Conservation (phyloP, 2,329 filamentous ascomycete species). For the Colletotrichum tropicale region DNA sequence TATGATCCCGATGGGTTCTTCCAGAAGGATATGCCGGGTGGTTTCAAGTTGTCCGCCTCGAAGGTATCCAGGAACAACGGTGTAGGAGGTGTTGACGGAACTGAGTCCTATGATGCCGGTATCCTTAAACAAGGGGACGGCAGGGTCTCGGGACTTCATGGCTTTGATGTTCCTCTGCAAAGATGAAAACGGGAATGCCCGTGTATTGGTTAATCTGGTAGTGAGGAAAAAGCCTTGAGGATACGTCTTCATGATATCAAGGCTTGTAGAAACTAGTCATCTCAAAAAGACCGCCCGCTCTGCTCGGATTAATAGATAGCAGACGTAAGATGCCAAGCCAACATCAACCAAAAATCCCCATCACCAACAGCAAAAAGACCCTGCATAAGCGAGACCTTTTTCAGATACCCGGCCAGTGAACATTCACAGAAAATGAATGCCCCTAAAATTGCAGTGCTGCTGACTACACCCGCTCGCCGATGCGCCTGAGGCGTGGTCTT, state of each 20-base stretch:
- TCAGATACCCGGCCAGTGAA: not conserved
- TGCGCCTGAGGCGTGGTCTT: not conserved
- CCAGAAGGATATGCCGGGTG: not conserved
- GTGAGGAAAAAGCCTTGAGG: not conserved
- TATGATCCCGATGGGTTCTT: not conserved
- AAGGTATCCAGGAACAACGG: accelerated
- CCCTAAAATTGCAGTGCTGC: not conserved
- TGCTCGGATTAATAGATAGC: not conserved
- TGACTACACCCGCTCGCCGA: not conserved
- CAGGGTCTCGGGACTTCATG: not conserved
- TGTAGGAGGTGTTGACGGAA: not conserved
- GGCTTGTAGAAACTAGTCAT: not conserved
- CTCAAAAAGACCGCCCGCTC: not conserved
- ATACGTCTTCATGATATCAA: not conserved
- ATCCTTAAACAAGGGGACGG: accelerated
- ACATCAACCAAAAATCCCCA: not conserved
- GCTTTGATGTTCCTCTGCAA: not conserved
- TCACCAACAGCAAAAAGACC: not conserved
- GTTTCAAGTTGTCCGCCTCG: not conserved
- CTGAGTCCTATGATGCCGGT: accelerated
- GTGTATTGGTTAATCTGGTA: not conserved
- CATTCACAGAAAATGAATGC: not conserved
- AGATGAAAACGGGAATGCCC: not conserved
- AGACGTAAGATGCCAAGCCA: not conserved
- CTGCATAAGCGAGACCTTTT: not conserved